Base-by-base conservation (phyloP, 305 asterid species). In the Fraxinus paxiana region DNA sequence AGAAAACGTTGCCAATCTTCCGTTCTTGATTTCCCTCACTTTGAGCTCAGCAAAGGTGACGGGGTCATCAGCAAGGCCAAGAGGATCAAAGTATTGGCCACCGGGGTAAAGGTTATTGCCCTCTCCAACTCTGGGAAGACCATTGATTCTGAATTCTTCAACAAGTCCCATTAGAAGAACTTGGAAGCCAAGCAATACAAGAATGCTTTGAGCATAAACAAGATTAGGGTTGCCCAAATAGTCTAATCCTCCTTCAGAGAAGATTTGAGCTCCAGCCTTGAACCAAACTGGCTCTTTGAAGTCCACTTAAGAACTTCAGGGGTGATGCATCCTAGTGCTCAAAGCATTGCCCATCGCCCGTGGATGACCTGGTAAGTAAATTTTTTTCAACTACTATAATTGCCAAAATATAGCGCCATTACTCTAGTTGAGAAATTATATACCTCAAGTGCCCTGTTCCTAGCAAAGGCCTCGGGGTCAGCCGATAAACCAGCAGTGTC, bases 401-500 rank as follows among this genome's bases (percentile, higher is more conserved):
- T 30, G 13, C 43, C 70, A 13, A 31, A 46, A 31, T 17, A 20
- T 17, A 30, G 33, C 6, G 26, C 1, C 26, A 18, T n/a, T 17
- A 54, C 65, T 54, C 65, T 30, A n/a, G 65, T 54, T 17, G 34
- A 48, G 1, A 61, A 28, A 4, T 1, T 24, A 0, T 13, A 10
- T 82, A 93, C 95, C 98, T 93, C 97, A 72, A 90, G 93, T 73
- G 97, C 95, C 83, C 94, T 78, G 92, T 93, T 92, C 88, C 76
- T 87, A 77, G 96, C 97, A 63, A 92, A 90, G 81, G 98, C 97
- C 85, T 91, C 96, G 0, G 98, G 97, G 84, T 94, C 98, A 54
- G 97, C 95, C 0, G 97, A 94, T 67, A 94, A 77, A 13, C 96
- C 96, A 20, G 97, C 97, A 5, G 98, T 94, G 69, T 93, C 96